Evolutionary conservation across 2,329 filamentous ascomycete genomes (phyloP).

Genomic region (Lecanicillium sp.): DNA sequence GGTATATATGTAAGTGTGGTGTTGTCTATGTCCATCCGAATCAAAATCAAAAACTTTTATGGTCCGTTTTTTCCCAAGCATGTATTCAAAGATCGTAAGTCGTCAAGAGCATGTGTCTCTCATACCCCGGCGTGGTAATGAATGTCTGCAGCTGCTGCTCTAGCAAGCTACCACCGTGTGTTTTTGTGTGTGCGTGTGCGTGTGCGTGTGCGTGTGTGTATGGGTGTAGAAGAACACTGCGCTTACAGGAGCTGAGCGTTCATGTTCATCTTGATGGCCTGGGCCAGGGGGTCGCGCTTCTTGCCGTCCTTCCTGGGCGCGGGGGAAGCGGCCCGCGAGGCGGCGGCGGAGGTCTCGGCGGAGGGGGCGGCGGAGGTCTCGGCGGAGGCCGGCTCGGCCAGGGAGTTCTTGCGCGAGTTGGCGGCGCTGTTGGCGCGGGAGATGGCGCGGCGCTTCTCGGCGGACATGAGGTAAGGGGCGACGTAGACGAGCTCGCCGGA

Average conservation of each 20-base stretch:
- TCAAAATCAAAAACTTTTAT: neutral
- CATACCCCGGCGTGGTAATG: no score
- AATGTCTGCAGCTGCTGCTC: no score
- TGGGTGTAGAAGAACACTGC: neutral
- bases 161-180: no score
- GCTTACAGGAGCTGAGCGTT: neutral
- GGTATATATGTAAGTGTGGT: slow-evolving; percentile 2
- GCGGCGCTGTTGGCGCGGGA: slow-evolving; percentile 11
- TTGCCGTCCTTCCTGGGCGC: neutral
- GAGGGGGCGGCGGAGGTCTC: neutral
- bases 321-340: neutral
- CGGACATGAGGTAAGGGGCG: slow-evolving; percentile 12
- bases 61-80: slow-evolving; percentile 1
- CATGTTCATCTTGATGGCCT: slow-evolving; percentile 7
- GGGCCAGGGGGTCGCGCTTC: slow-evolving; percentile 2
- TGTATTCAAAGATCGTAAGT: neutral
- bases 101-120: no score
- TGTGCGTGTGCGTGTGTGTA: neutral
- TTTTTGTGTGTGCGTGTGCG: neutral
- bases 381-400: neutral
- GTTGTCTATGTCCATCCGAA: neutral
- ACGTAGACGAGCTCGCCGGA: slow-evolving; percentile 13
- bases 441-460: slow-evolving; percentile 3
- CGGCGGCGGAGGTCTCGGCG: neutral
- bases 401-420: slow-evolving; percentile 12